phyloP scores from a whole-genome alignment of 805 yeast species.

The Ogataea methanolica region DNA sequence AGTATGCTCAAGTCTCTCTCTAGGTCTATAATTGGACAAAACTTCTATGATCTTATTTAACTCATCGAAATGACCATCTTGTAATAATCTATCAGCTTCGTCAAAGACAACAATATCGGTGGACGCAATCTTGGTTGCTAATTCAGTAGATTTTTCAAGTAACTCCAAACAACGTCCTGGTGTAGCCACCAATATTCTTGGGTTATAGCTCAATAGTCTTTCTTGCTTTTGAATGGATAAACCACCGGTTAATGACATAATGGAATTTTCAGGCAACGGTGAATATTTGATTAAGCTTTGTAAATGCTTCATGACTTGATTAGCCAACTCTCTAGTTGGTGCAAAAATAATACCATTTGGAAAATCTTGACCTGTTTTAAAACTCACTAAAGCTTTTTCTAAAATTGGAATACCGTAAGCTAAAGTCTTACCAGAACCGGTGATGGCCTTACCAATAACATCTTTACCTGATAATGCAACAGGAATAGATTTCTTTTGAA shows the following conservation, averaged over 20 bases:
- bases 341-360: slow-evolving; percentile 82
- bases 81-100: slow-evolving; percentile 93
- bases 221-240: slow-evolving; percentile 91
- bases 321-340: slow-evolving; percentile 96
- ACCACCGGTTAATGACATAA: slow-evolving; percentile 89
- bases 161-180: slow-evolving; percentile 90
- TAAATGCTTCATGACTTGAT: slow-evolving; percentile 84
- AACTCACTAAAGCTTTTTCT: slow-evolving; percentile 46
- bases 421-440: slow-evolving; percentile 96
- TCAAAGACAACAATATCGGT: slow-evolving; percentile 66
- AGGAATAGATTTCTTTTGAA: slow-evolving; percentile 77
- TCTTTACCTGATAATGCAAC: slow-evolving; percentile 68
- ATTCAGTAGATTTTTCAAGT: slow-evolving; percentile 55
- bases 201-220: slow-evolving; percentile 65
- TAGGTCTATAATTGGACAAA: slow-evolving; percentile 47
- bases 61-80: slow-evolving; percentile 95
- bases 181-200: slow-evolving; percentile 85
- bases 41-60: slow-evolving; percentile 74
- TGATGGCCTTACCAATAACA: slow-evolving; percentile 92
- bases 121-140: slow-evolving; percentile 37
- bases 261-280: slow-evolving; percentile 43
- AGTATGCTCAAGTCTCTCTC: slow-evolving; percentile 29
- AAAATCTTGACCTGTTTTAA: slow-evolving; percentile 16
- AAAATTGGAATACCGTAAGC: slow-evolving; percentile 93
- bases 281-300: slow-evolving; percentile 47